Conservation (phyloP, 176 grass and related monocot genomes). For the Aegilops longissima region DNA sequence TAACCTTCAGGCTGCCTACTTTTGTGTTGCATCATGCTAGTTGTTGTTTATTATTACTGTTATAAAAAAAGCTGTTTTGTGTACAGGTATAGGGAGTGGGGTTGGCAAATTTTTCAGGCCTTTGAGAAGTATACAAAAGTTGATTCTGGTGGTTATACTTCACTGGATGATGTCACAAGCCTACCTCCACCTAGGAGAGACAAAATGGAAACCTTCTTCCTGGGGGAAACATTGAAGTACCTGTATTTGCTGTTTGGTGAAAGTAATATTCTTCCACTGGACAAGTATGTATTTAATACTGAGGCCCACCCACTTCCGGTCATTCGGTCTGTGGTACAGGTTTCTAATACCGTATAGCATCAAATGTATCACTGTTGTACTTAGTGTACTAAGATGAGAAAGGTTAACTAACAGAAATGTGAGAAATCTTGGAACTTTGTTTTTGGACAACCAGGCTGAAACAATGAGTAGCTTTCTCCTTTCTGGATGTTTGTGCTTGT, state of each 20-base stretch:
- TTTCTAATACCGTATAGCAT: conserved; percentile 44
- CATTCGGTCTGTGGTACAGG: conserved; percentile 37
- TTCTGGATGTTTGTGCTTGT: neutral
- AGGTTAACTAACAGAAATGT: conserved; percentile 19
- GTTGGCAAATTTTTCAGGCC: conserved; percentile 95
- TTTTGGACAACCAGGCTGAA: conserved; percentile 11
- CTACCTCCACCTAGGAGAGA: conserved; percentile 83
- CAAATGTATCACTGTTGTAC: conserved; percentile 21
- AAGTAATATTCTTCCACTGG: conserved; percentile 73
- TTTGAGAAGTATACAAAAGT: conserved; percentile 94
- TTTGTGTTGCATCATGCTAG: conserved; percentile 2
- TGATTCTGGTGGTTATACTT: conserved; percentile 88
- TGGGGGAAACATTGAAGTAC: conserved; percentile 92
- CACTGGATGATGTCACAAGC: conserved; percentile 88
- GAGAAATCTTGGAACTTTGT: conserved; percentile 19
- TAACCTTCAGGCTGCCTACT: neutral
- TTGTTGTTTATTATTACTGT: conserved; percentile 19
- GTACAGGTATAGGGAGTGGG: conserved; percentile 93
- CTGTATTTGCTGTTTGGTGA: conserved; percentile 96
- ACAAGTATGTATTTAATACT: conserved; percentile 91
- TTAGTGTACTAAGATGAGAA: conserved; percentile 30
- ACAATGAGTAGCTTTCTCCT: conserved; percentile 24
- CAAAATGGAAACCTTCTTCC: conserved; percentile 98
- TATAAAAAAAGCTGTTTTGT: conserved; percentile 1
- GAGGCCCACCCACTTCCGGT: conserved; percentile 94